Percentiles rank a stretch among this genome's conserved stretches.
Conservation (phyloP, 2,329 filamentous ascomycete genomes). For the Bisporella sp. region DNA sequence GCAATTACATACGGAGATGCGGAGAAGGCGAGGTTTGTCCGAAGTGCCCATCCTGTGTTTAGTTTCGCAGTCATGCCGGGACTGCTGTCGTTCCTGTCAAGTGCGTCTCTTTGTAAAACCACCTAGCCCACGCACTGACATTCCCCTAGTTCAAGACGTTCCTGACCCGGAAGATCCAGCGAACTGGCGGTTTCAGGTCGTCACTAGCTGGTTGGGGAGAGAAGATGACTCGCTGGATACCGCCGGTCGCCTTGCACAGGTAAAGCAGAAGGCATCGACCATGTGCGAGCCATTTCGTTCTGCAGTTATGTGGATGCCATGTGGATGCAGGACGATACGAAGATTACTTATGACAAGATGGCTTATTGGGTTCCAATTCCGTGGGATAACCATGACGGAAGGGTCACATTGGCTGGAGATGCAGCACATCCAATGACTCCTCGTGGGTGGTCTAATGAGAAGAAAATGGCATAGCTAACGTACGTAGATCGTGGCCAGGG, state of each 20-base stretch:
- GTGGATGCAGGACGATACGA: not conserved
- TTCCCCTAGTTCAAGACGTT: no score
- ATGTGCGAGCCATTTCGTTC: not conserved
- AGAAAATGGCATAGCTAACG: conserved; percentile 1
- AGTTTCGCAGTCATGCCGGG: conserved; percentile 7
- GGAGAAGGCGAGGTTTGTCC: conserved; percentile 6
- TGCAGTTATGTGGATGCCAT: no score
- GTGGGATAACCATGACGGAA: conserved; percentile 37
- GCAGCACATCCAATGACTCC: conserved; percentile 50
- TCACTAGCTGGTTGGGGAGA: no score
- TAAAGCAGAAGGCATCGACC: no score
- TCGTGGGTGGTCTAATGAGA: conserved; percentile 12
- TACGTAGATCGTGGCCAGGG: conserved; percentile 7
- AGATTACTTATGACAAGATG: not conserved
- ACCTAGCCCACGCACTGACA: no score
- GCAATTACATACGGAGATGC: conserved; percentile 7
- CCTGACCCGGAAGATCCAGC: no score
- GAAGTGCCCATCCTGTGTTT: conserved; percentile 7
- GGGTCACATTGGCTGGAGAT: conserved; percentile 44
- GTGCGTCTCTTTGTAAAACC: no score
- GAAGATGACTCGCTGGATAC: no score
- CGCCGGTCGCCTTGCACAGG: no score
- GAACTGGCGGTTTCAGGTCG: no score
- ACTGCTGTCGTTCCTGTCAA: no score
- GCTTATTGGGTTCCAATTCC: conserved; percentile 3